Evolutionary conservation across 2,329 filamentous ascomycete species (phyloP).

Genomic region (Berkeleyomyces rouxiae): DNA sequence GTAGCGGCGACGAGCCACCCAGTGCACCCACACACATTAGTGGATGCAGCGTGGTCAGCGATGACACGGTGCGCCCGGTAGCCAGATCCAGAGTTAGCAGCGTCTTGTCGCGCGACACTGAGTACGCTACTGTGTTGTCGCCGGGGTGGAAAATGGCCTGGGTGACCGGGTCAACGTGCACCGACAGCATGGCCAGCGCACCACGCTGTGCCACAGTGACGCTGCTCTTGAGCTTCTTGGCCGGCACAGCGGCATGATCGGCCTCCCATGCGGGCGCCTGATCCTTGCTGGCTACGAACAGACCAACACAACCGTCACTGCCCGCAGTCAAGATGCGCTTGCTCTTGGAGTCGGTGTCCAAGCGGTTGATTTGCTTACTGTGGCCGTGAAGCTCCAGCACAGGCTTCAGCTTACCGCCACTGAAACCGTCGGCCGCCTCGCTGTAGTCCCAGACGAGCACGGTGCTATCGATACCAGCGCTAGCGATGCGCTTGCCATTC

Average conservation of each 20-base stretch:
- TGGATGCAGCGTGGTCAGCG: constrained; percentile 67
- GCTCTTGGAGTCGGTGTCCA: constrained; percentile 56
- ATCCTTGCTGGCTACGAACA: constrained; percentile 72
- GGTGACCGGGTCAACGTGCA: constrained; percentile 59
- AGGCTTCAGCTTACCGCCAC: constrained; percentile 54
- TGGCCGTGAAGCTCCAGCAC: constrained; percentile 75
- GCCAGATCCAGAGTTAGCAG: constrained; percentile 82
- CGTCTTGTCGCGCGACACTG: constrained; percentile 77
- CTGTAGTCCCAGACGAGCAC: constrained; percentile 81
- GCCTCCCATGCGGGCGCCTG: constrained; percentile 59
- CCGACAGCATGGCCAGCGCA: constrained; percentile 54
- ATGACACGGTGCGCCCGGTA: constrained; percentile 61
- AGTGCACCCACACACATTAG: constrained; percentile 66
- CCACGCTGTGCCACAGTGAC: constrained; percentile 52
- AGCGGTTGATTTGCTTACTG: constrained; percentile 52
- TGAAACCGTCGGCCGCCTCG: constrained; percentile 44
- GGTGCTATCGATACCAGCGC: constrained; percentile 68
- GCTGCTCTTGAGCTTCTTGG: constrained; percentile 26
- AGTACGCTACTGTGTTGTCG: constrained; percentile 81
- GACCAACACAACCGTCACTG: constrained; percentile 64
- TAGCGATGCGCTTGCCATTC: constrained; percentile 56
- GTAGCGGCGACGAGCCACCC: constrained; percentile 28
- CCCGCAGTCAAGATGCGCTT: constrained; percentile 74
- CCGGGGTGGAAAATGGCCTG: constrained; percentile 70
- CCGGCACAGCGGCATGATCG: constrained; percentile 36